Evolutionary conservation across 148 eudicot species (phyloP).

Genomic region (Tetragonia tetragonoides): DNA sequence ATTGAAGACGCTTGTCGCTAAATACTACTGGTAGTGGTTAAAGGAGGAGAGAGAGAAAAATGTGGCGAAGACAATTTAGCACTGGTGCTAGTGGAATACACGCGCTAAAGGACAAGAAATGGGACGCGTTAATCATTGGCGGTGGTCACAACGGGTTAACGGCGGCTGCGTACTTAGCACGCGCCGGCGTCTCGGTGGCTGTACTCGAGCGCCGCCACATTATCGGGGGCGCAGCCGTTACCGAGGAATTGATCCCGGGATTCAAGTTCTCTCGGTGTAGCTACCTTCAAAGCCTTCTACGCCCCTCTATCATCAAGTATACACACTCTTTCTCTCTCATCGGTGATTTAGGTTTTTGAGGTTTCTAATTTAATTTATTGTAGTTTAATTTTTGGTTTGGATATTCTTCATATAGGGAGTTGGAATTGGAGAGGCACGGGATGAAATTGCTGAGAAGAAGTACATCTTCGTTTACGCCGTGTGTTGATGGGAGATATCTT

Average conservation of each 20-base stretch:
- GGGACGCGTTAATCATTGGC: conserved; percentile 89
- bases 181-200: conserved; percentile 89
- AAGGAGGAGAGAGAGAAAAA: conserved; percentile 12
- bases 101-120: conserved; percentile 51
- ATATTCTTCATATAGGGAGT: conserved; percentile 39
- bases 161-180: conserved; percentile 89
- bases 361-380: too few relatives aligned
- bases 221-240: conserved; percentile 91
- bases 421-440: conserved; percentile 82
- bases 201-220: conserved; percentile 93
- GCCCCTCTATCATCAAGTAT: conserved; percentile 74
- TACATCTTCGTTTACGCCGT: conserved; percentile 90
- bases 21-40: neutral
- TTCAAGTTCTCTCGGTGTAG: conserved; percentile 97
- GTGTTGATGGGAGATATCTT: conserved; percentile 80
- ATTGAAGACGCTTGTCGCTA: conserved; percentile 65
- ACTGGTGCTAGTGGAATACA: conserved; percentile 25
- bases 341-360: neutral
- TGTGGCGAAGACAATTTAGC: conserved; percentile 58
- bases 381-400: neutral
- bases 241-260: conserved; percentile 88
- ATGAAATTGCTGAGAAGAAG: conserved; percentile 72
- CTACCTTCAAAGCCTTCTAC: conserved; percentile 95
- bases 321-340: neutral
- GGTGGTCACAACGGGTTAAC: conserved; percentile 97